phyloP scores from a whole-genome alignment of 225 moss, liverwort and hornwort species.

The Lunularia cruciata region DNA sequence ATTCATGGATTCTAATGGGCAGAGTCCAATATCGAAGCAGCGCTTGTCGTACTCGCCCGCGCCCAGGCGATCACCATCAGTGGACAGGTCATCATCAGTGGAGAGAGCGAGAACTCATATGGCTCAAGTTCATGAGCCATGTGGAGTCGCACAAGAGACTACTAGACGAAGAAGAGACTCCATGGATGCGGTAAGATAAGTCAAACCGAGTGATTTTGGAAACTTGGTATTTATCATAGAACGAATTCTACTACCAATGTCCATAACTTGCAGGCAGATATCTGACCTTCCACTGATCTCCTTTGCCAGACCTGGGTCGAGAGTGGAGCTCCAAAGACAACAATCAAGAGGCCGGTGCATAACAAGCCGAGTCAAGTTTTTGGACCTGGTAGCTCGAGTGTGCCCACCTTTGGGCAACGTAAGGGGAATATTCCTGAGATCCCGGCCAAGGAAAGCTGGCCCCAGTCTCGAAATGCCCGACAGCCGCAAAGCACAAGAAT shows the following conservation, averaged over 20 bases:
- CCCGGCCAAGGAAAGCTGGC: constrained; percentile 1
- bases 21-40: constrained; percentile 43
- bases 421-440: constrained; percentile 4
- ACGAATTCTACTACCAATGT: too few relatives aligned
- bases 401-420: constrained; percentile 27
- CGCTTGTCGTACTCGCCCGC: constrained; percentile 64
- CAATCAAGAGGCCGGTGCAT: constrained; percentile 72
- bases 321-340: constrained; percentile 85
- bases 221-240: too few relatives aligned
- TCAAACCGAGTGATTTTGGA: too few relatives aligned
- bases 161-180: constrained; percentile 96
- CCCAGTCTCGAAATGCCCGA: constrained; percentile 3
- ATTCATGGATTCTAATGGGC: constrained; percentile 33
- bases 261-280: not conserved
- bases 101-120: constrained; percentile 50
- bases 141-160: constrained; percentile 59
- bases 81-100: constrained; percentile 39
- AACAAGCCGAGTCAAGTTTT: constrained; percentile 55
- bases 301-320: constrained; percentile 65
- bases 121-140: constrained; percentile 53
- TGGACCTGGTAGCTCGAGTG: constrained; percentile 18
- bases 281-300: not conserved
- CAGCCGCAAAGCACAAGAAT: constrained; percentile 24
- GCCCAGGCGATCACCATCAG: constrained; percentile 45
- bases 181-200: constrained; percentile 74